These are phyloP conservation scores for Aspergillus asperescens DNA, from an alignment of 495 filamentous ascomycete species.

Conservation along the genomic window DNA sequence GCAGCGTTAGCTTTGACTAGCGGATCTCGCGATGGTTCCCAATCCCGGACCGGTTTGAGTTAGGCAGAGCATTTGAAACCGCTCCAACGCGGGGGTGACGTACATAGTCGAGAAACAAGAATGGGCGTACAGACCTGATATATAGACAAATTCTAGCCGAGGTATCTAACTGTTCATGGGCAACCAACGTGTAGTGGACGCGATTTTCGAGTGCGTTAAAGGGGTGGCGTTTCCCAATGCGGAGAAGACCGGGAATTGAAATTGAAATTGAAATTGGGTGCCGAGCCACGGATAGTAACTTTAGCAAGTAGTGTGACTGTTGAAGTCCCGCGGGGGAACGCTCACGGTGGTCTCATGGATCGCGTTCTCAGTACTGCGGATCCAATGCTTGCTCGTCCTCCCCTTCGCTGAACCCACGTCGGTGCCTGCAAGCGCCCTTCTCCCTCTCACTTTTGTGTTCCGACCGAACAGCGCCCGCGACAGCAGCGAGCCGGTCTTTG, in stretches of 20 bases:
- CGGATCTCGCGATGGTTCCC: neutral
- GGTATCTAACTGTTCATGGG: constrained; percentile 5
- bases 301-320: neutral
- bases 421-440: constrained; percentile 28
- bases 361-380: constrained; percentile 2
- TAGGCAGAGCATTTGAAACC: neutral
- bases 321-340: constrained; percentile 26
- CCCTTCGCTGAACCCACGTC: constrained; percentile 6
- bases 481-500: constrained; percentile 24
- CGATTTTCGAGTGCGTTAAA: neutral
- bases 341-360: constrained; percentile 29
- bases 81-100: neutral
- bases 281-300: constrained; percentile 11
- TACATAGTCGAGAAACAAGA: neutral
- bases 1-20: neutral
- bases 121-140: neutral
- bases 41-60: neutral
- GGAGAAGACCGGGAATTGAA: constrained; percentile 35
- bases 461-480: constrained; percentile 9
- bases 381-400: constrained; percentile 1
- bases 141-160: constrained; percentile 1
- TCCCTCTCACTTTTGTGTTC: constrained; percentile 8
- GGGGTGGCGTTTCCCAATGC: constrained; percentile 22
- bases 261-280: constrained; percentile 19
- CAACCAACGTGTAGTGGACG: neutral